Conservation (phyloP, 148 eudicot species). For the Rhododendron henanense region DNA sequence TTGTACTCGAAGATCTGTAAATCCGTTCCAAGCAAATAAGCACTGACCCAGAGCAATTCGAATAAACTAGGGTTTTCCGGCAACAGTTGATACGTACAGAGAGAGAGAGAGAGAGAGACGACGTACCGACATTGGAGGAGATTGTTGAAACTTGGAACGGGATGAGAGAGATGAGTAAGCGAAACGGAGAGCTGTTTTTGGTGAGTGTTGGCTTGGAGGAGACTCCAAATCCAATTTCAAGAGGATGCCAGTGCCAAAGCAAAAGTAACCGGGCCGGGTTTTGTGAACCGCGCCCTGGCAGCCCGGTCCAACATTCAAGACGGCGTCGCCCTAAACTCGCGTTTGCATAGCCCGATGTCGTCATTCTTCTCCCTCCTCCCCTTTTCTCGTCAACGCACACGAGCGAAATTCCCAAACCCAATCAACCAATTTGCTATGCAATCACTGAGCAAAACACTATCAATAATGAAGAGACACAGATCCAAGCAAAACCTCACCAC, state of each 20-base stretch:
- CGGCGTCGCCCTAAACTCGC: no score
- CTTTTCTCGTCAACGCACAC: neutral
- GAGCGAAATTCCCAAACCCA: neutral
- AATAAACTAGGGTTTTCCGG: conserved; percentile 7
- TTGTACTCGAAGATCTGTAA: conserved; percentile 74
- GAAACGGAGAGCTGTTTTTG: neutral
- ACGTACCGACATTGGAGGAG: conserved; percentile 15
- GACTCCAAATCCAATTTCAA: neutral
- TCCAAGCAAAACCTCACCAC: conserved; percentile 1
- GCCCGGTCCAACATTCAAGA: no score
- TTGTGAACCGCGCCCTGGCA: neutral
- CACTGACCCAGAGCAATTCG: neutral
- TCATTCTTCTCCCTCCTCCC: neutral
- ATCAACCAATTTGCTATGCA: neutral
- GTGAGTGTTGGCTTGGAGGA: conserved; percentile 1
- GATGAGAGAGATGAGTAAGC: neutral
- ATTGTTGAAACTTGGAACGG: neutral
- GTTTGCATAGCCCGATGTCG: no score
- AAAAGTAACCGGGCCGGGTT: neutral
- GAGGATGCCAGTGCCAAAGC: neutral
- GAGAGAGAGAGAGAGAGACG: neutral
- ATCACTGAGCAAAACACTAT: neutral
- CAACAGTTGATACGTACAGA: neutral
- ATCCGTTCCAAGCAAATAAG: neutral
- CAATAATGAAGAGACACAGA: conserved; percentile 35